Evolutionary conservation across 1,139 yeast species (phyloP), one percentile per base, ranked within the genome.

Genomic region (Kodamaea fungicola): DNA sequence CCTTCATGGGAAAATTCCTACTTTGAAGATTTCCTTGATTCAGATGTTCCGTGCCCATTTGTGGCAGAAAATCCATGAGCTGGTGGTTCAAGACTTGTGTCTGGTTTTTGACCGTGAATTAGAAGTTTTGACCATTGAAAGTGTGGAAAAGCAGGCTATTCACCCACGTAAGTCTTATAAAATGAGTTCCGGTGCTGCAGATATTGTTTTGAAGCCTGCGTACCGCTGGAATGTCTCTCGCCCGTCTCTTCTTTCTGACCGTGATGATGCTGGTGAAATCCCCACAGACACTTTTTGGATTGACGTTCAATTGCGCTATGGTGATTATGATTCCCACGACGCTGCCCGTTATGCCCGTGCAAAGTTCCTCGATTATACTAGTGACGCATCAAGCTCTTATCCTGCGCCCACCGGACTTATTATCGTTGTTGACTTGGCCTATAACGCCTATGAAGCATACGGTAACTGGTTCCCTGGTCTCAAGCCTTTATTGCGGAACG

Each of bases 21-120:
- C 99, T 0, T 69, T 94, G 51, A 94, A 94, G 62, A 92, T 94
- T 28, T 92, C 98, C 1, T 71, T 92, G 45, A 90, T 94, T 57
- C 99, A 94, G 60, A 89, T 94, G 2, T 94, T 94, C 72, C 73
- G 99, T 41, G 97, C 98, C 0, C 99, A 94, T 67, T 76, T 94
- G 54, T 94, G 99, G 99, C 99, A 94, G 57, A 94, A 94, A 62
- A 94, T 94, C 39, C 99, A 94, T 57, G 99, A 94, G 61, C 83
- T 95, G 60, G 74, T 94, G 34, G 96, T 94, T 3, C 88, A 88
- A 57, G 98, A 92, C 67, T 55, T 92, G 28, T 89, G 96, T 53
- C 97, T 90, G 56, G 94, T 90, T 10, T 67, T 94, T 26, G 98
- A 94, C 56, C 82, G 83, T 39, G 96, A 92, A 54, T 67, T 88